phyloP scores from a whole-genome alignment of 495 filamentous ascomycete genomes.

The Annulohypoxylon moriforme region DNA sequence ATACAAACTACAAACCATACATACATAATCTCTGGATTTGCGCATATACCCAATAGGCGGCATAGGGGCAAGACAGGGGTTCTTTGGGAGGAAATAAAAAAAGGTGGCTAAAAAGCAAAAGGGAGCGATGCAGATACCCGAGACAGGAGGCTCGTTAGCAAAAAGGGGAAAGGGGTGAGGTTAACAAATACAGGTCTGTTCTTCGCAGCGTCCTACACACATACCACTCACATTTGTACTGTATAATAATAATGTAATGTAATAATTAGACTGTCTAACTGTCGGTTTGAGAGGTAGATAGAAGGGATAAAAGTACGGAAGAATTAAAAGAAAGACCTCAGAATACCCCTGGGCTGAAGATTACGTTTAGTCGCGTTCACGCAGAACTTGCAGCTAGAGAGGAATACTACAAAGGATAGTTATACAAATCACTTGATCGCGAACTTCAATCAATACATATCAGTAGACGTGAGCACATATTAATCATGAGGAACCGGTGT shows the following conservation, averaged over 20 bases:
- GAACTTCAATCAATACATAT: background rate
- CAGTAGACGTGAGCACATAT: background rate
- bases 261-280: background rate
- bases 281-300: background rate
- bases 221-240: background rate
- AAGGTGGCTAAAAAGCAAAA: background rate
- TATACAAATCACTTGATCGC: background rate
- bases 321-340: constrained; percentile 8
- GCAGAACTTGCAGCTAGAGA: background rate
- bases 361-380: background rate
- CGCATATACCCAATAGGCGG: background rate
- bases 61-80: background rate
- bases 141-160: background rate
- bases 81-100: background rate
- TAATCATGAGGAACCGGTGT: too few species aligned
- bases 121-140: background rate
- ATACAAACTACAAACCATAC: background rate
- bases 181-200: constrained; percentile 11
- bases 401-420: background rate
- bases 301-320: background rate
- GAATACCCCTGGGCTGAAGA: constrained; percentile 19
- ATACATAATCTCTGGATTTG: background rate
- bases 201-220: background rate
- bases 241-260: constrained; percentile 18
- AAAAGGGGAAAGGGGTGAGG: background rate